Evolutionary conservation across 805 yeast species (phyloP).

Genomic region (Saturnispora silvae): DNA sequence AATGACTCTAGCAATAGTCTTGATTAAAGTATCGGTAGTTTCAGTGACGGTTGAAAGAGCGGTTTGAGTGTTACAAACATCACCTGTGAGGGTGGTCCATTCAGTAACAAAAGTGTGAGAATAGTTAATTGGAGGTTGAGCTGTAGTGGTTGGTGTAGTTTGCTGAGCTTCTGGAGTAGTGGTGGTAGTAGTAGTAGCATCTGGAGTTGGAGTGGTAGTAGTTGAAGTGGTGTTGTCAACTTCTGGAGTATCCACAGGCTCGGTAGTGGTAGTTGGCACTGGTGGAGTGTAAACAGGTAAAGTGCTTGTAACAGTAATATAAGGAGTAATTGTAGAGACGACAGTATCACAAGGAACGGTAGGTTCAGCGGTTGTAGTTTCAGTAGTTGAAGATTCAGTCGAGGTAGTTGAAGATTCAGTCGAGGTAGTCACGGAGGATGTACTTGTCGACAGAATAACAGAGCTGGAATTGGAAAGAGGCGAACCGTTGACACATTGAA

Average conservation of each 20-base stretch:
- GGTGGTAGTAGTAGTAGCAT: conserved; percentile 4
- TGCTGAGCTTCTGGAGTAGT: conserved; percentile 5
- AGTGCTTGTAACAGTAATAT: neutral
- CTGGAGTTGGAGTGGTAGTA: conserved; percentile 7
- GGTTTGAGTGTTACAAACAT: neutral
- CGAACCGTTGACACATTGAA: neutral
- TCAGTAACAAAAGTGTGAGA: neutral
- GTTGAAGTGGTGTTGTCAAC: conserved; percentile 3
- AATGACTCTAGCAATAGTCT: neutral
- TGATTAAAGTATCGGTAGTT: neutral
- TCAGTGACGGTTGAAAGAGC: neutral
- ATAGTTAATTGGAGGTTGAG: conserved; percentile 9
- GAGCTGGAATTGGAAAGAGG: neutral
- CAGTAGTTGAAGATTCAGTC: conserved; percentile 6
- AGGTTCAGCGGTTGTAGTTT: conserved; percentile 5
- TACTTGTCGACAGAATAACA: no score
- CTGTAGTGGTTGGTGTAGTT: conserved; percentile 11
- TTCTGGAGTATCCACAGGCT: conserved; percentile 5
- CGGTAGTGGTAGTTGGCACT: conserved; percentile 6
- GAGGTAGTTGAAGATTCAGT: conserved; percentile 11
- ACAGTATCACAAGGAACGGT: neutral
- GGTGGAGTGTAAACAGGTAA: neutral
- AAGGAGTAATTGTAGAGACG: neutral
- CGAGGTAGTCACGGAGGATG: conserved; percentile 2
- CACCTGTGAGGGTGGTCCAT: neutral